A percentile compares a stretch with the other conserved stretches of the same genome.
Conservation (phyloP, 176 grass and related monocot genomes). For the Puya raimondii region DNA sequence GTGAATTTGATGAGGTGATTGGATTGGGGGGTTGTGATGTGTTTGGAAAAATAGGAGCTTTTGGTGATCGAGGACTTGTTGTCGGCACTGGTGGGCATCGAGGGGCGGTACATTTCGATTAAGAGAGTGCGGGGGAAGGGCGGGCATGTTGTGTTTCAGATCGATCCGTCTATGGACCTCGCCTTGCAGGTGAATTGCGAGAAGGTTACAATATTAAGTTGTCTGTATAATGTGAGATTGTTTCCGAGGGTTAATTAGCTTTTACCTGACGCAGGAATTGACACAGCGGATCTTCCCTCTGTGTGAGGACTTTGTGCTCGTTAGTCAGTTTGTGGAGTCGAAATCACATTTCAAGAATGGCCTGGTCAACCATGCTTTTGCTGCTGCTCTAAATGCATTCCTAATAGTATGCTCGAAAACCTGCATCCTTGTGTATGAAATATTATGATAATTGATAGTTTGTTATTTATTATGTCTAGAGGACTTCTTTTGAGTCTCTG, state of each 20-base stretch:
- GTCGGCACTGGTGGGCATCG: constrained; percentile 79
- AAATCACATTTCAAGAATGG: constrained; percentile 76
- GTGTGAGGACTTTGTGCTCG: constrained; percentile 79
- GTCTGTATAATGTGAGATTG: not conserved
- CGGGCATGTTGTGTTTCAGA: constrained; percentile 56
- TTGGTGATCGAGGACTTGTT: constrained; percentile 96
- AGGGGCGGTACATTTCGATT: constrained; percentile 82
- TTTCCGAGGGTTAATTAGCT: constrained; percentile 10
- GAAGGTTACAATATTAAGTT: not conserved
- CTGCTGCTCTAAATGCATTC: constrained; percentile 75
- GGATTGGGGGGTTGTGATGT: constrained; percentile 1
- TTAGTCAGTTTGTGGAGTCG: constrained; percentile 85
- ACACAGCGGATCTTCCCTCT: constrained; percentile 76
- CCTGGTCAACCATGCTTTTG: constrained; percentile 90
- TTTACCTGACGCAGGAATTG: constrained; percentile 56
- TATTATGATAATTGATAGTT: not conserved
- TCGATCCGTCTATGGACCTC: constrained; percentile 84
- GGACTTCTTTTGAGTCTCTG: not conserved
- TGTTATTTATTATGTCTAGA: not conserved
- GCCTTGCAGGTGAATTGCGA: constrained; percentile 59
- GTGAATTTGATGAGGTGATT: not conserved
- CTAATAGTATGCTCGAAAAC: constrained; percentile 42
- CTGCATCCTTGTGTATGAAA: not conserved
- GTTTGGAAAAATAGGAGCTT: constrained; percentile 61
- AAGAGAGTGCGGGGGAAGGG: constrained; percentile 73